Base-by-base conservation (phyloP, 148 eudicot species). In the Chenopodium album region DNA sequence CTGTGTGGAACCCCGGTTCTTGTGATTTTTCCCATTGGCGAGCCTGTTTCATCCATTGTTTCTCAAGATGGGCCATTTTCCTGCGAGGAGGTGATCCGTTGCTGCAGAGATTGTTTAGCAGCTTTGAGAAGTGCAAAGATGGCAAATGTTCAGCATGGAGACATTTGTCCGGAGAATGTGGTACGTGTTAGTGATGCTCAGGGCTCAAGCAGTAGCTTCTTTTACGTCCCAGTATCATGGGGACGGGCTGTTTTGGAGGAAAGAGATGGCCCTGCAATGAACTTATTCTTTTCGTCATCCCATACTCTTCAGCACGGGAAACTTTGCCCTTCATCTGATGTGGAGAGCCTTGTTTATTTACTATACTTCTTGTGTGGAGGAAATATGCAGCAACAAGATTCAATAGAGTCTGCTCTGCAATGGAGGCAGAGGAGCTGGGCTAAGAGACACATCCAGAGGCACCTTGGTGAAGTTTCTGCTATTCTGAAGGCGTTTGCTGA, bases 161-260 rank as follows among this genome's bases (percentile, higher is more conserved):
- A 93, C 56, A 85, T 93, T 37, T 86, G 90, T 71, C 97, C 97
- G 1, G 97, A 92, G 78, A 93, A 92, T 77, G 81, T 93, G 20
- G 84, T 93, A 2, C 90, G 89, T 7, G 86, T 89, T 54, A 75
- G 77, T 16, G 87, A 85, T 63, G 75, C 85, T 12, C 83, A 80
- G 56, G 85, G 80, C 69, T 84, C 84, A 2, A 84, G 80, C 67
- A 79, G 81, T 48, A 71, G 81, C 47, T 81, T 80, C 72, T 82
- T 81, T 17, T 90, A 88, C 54, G 87, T 92, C 37, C 87, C 89
- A 0, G 81, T 92, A 22, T 87, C 92, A 5, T 93, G 97, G 97
- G 97, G 97, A 2, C 87, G 90, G 65, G 97, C 97, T 2, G 91
- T 91, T 52, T 84, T 93, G 76, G 97, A 93, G 80, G 97, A 93